Percentiles rank a stretch among this genome's conserved stretches.
Evolutionary conservation across 495 filamentous ascomycete genomes (phyloP).

Genomic region (Letharia lupina): DNA sequence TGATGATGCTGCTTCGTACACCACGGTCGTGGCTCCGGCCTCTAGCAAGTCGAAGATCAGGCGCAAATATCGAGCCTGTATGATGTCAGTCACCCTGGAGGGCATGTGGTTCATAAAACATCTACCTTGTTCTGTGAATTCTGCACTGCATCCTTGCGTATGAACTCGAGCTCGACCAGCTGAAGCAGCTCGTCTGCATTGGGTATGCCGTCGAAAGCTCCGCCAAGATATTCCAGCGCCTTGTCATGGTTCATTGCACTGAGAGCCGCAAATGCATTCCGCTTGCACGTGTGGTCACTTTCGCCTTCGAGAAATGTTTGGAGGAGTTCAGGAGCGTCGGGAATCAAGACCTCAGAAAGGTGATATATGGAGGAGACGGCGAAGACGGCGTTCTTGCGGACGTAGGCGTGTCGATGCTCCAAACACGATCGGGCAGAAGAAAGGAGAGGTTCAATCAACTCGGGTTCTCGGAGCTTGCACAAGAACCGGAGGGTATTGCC

Average conservation of each 20-base stretch:
- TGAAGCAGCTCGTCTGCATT: constrained; percentile 93
- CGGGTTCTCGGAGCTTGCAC: constrained; percentile 89
- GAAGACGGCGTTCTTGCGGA: constrained; percentile 95
- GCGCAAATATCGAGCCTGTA: constrained; percentile 67
- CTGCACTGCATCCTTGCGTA: constrained; percentile 92
- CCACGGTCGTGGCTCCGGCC: constrained; percentile 84
- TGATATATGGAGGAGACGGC: constrained; percentile 88
- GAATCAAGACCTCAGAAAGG: constrained; percentile 85
- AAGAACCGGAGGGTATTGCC: constrained; percentile 95
- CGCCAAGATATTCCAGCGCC: constrained; percentile 78
- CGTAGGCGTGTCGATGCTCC: constrained; percentile 93
- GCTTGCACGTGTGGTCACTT: constrained; percentile 92
- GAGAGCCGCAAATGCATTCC: constrained; percentile 93
- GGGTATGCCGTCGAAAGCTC: constrained; percentile 88
- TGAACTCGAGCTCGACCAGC: constrained; percentile 90
- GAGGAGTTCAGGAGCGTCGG: constrained; percentile 90
- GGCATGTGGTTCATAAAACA: background rate
- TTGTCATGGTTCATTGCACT: constrained; percentile 87
- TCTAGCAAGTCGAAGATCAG: constrained; percentile 96
- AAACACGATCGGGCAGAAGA: constrained; percentile 86
- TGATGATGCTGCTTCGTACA: constrained; percentile 98
- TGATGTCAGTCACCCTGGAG: background rate
- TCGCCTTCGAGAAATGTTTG: constrained; percentile 84
- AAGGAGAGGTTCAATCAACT: constrained; percentile 91
- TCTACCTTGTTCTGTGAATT: constrained; percentile 86